Evolutionary conservation across 2,329 filamentous ascomycete species (phyloP).

Genomic region (Xylariales sp.): DNA sequence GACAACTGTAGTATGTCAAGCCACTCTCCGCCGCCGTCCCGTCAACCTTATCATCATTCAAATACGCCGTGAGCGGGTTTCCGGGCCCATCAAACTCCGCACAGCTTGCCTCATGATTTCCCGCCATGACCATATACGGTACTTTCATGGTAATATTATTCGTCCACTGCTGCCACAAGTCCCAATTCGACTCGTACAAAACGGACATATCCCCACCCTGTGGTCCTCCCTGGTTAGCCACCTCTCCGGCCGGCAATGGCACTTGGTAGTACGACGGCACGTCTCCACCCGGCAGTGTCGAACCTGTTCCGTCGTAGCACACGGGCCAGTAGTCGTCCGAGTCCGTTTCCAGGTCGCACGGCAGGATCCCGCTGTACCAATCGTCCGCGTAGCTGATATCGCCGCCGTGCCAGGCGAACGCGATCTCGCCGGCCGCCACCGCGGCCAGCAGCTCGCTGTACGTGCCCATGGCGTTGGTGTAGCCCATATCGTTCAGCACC

Average conservation of each 20-base stretch:
- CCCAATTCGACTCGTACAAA: constrained; percentile 49
- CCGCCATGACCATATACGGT: constrained; percentile 52
- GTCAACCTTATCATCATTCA: constrained; percentile 24
- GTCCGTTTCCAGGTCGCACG: too few species aligned
- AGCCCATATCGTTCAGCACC: constrained; percentile 4
- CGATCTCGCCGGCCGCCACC: neutral
- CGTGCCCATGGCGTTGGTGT: constrained; percentile 2
- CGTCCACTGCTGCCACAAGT: constrained; percentile 52
- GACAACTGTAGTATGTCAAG: constrained; percentile 24
- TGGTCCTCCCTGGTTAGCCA: constrained; percentile 26
- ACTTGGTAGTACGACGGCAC: constrained; percentile 27
- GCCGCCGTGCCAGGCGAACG: constrained; percentile 39
- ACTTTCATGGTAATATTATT: constrained; percentile 49
- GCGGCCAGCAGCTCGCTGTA: neutral
- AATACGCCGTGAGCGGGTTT: constrained; percentile 19
- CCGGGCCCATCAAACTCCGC: constrained; percentile 39
- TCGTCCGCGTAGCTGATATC: constrained; percentile 57
- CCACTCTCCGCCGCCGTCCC: constrained; percentile 39
- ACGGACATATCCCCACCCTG: constrained; percentile 20
- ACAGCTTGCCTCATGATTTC: constrained; percentile 57
- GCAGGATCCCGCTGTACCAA: constrained; percentile 38
- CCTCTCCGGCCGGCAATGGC: constrained; percentile 41
- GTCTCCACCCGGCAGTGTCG: neutral
- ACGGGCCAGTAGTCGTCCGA: constrained; percentile 2
- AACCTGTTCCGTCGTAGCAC: constrained; percentile 1